Base-by-base conservation (phyloP, 169 alveolate species). In the Cryptosporidium meleagridis region DNA sequence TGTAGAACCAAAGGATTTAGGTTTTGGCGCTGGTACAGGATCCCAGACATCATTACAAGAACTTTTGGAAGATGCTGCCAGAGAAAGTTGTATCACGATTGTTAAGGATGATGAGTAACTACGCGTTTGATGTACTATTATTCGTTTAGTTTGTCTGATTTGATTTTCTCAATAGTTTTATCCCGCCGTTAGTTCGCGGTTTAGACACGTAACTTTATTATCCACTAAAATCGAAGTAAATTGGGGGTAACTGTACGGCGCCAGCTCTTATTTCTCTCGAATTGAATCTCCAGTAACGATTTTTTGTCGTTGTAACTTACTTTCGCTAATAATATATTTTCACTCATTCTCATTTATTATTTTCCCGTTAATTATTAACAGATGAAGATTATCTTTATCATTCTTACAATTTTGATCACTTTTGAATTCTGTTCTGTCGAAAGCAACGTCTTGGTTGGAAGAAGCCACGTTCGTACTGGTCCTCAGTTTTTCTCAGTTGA, bases 191-290 rank as follows among this genome's bases (percentile, higher is more conserved):
- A 31, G 4, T 29, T 55, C 26, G 33, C 59, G 86, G 67, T 33
- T 58, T 29, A 59, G 23, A 73, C 59, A 73, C 86, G 68, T 62
- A 62, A 16, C 70, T 23, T 23, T 55, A 55, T 45, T 73, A 41
- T 73, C 86, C 86, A 73, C 72, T 73, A 53, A 29, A 5, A 5
- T 55, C 4, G 7, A 37, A 55, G 35, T 8, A 9, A 55, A 55
- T 21, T 4, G 67, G 23, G 67, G 67, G 67, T 55, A 55, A 55
- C 67, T 23, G 2, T 0, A 4, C 10, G 26, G 67, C 67, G 67
- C 67, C 67, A 7, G 35, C 5, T 55, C 0, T 55, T 1, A 3
- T 0, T 6, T 55, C 67, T 16, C 51, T 65, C 72, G 72, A 65
- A 10, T 6, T 65, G 67, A 55, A 1, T 21, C 1, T 9, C 6